Percentiles rank a stretch among this genome's conserved stretches.
Evolutionary conservation across 2,329 filamentous ascomycete species (phyloP).

Genomic region (Plectosphaerella plurivora): DNA sequence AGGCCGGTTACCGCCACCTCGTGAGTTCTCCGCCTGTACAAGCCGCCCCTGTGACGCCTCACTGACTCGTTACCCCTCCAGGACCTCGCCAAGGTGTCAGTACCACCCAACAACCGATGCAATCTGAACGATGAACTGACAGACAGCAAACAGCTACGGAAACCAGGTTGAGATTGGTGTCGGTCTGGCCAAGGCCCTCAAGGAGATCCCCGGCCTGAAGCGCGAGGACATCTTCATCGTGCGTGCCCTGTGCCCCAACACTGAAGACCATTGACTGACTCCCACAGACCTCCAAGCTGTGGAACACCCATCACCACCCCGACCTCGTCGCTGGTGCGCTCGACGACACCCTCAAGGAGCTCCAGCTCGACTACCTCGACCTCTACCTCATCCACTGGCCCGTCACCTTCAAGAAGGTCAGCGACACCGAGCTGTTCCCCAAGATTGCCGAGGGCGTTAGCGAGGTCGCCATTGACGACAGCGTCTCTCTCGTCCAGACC

Average conservation of each 20-base stretch:
- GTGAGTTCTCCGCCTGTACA: conserved; percentile 3
- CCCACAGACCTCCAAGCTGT: conserved; percentile 58
- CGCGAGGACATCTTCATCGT: conserved; percentile 51
- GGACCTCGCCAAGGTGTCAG: conserved; percentile 35
- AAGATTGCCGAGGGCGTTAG: conserved; percentile 26
- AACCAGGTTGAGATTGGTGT: conserved; percentile 59
- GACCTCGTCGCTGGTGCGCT: conserved; percentile 53
- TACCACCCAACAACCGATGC: not conserved
- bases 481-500: conserved; percentile 34
- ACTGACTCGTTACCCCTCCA: not conserved
- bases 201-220: conserved; percentile 45
- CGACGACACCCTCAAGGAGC: conserved; percentile 49
- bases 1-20: conserved; percentile 61
- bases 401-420: conserved; percentile 33
- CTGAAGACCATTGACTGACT: not conserved
- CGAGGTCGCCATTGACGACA: conserved; percentile 22
- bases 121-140: not conserved
- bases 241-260: not conserved
- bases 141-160: conserved; percentile 38
- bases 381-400: conserved; percentile 64
- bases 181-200: conserved; percentile 44
- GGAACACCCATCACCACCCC: conserved; percentile 61
- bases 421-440: conserved; percentile 39
- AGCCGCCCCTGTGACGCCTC: too few species aligned
- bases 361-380: conserved; percentile 55